Percentiles rank a stretch among this genome's conserved stretches.
phyloP scores from a whole-genome alignment of 179 eudicot species.

The Beta lomatogona region DNA sequence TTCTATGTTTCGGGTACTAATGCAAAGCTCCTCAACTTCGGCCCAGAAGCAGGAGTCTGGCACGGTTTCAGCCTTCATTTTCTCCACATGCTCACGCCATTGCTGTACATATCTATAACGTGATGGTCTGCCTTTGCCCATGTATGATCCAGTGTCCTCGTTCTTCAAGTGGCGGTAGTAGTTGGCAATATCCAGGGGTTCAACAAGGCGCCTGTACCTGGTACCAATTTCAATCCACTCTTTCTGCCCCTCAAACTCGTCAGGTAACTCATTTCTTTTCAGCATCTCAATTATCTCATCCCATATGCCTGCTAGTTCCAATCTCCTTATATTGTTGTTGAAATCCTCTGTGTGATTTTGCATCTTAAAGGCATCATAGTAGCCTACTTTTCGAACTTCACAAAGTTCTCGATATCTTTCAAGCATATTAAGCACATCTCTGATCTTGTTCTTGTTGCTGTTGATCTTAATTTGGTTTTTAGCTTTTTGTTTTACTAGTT shows the following conservation, averaged over 20 bases:
- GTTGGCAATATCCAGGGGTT: conserved; percentile 92
- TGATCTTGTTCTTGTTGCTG: conserved; percentile 49
- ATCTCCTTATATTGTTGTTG: conserved; percentile 63
- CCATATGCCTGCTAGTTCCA: conserved; percentile 86
- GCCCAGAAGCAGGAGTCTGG: conserved; percentile 89
- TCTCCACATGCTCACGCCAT: conserved; percentile 65
- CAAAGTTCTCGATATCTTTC: conserved; percentile 53
- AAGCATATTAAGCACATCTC: conserved; percentile 40
- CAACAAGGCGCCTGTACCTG: conserved; percentile 61
- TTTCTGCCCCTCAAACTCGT: conserved; percentile 63
- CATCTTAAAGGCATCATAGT: conserved; percentile 82
- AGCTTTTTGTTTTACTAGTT: conserved; percentile 56
- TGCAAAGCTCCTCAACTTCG: conserved; percentile 69
- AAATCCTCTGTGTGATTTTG: conserved; percentile 63
- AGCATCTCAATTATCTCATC: conserved; percentile 88
- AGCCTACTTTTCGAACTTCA: conserved; percentile 53
- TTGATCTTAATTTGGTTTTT: conserved; percentile 55
- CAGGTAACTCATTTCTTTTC: conserved; percentile 79
- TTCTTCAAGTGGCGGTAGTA: conserved; percentile 69
- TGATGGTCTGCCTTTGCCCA: conserved; percentile 65
- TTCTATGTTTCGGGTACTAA: conserved; percentile 30
- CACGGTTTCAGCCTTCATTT: conserved; percentile 37
- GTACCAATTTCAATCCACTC: conserved; percentile 95
- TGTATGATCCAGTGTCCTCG: conserved; percentile 84
- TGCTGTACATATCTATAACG: conserved; percentile 67